These are phyloP conservation scores for Tieghemostelium lacteum DNA, from an alignment of 78 protist species.

Conservation along the genomic window DNA sequence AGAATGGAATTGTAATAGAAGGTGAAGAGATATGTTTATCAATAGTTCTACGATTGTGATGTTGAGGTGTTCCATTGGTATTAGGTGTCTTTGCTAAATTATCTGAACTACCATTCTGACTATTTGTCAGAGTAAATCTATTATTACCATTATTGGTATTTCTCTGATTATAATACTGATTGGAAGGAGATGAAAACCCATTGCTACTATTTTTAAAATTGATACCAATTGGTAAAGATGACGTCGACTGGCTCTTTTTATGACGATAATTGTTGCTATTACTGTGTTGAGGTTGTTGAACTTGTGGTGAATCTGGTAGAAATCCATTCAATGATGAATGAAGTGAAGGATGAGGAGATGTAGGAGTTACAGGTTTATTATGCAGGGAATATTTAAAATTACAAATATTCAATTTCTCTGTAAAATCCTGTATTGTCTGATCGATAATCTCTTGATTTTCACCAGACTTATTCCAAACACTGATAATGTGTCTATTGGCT, in stretches of 20 bases:
- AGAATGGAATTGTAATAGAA: background rate
- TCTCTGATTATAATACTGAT: background rate
- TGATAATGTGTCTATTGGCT: constrained; percentile 52
- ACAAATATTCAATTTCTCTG: background rate
- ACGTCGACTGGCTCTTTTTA: constrained; percentile 57
- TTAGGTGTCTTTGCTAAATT: background rate
- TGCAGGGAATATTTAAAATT: constrained; percentile 37
- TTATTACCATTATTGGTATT: too few species aligned
- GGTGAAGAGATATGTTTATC: background rate
- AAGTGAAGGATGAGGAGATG: background rate
- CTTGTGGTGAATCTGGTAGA: constrained; percentile 14
- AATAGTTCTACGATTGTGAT: background rate
- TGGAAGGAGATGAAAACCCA: background rate
- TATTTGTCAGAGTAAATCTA: too few species aligned
- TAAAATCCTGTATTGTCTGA: constrained; percentile 1
- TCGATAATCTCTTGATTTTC: constrained; percentile 62
- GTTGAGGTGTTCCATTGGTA: background rate
- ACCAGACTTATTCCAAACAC: constrained; percentile 68
- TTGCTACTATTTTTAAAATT: background rate
- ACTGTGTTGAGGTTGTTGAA: background rate
- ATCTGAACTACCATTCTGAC: too few species aligned
- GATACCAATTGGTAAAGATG: background rate
- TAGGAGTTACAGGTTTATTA: background rate
- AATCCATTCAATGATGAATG: constrained; percentile 3
- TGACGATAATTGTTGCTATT: constrained; percentile 17